phyloP scores from a whole-genome alignment of 2,329 filamentous ascomycete species.

The Cladosporium sp. region DNA sequence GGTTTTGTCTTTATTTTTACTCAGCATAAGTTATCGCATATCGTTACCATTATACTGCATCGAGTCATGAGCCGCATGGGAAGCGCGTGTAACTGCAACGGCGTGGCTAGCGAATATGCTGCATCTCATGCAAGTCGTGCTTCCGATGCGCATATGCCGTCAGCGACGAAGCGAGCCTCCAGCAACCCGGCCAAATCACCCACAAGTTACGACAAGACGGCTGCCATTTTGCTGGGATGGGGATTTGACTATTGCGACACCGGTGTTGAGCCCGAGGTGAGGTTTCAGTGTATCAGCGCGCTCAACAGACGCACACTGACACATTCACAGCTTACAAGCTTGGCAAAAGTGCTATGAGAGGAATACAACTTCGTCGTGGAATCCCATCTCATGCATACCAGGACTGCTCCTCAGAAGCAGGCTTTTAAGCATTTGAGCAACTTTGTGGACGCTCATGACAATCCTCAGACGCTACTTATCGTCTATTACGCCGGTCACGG shows the following conservation, averaged over 20 bases:
- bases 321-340: not conserved
- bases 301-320: not conserved
- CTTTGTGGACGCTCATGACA: slow-evolving; percentile 28
- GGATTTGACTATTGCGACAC: not conserved
- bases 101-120: no score
- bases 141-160: no score
- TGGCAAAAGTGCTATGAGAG: not conserved
- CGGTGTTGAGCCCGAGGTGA: not conserved
- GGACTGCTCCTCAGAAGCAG: slow-evolving; percentile 19
- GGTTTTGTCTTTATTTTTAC: no score
- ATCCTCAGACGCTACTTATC: slow-evolving; percentile 28
- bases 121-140: no score
- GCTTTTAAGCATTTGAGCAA: slow-evolving; percentile 24
- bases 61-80: no score
- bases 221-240: not conserved
- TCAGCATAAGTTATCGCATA: no score
- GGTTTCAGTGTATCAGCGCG: not conserved
- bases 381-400: not conserved
- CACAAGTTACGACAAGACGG: not conserved
- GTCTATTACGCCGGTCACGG: slow-evolving; percentile 37
- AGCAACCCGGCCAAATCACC: no score
- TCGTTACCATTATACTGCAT: no score
- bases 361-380: not conserved
- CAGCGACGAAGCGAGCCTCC: no score
- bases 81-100: no score